Base-by-base conservation (phyloP, 352 stramenopile species). In the Phytophthora pini region DNA sequence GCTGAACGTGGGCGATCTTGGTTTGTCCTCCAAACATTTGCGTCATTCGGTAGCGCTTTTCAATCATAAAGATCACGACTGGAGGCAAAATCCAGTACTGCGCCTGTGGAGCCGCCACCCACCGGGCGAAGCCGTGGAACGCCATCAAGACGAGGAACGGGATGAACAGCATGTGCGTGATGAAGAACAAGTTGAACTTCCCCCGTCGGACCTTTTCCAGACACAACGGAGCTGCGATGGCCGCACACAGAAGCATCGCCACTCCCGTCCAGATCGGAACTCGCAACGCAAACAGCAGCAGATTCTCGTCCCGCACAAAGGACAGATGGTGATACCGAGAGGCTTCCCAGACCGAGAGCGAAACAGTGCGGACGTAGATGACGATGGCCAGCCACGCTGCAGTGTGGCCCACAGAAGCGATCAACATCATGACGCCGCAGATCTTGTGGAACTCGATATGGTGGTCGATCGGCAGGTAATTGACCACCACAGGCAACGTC, bases 381-480 rank as follows among this genome's bases (percentile, higher is more conserved):
- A 91, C 69, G 43, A 90, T 87, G 13, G 84, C 68, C 5, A 88
- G 31, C 79, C 81, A 89, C 13, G 76, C 77, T 2, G 54, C 58
- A 1, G 79, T 79, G 71, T 92, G 84, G 1, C 71, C 78, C 13
- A 91, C 43, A 2, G 77, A 79, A 7, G 84, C 80, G 9, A 90
- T 50, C 49, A 93, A 55, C 60, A 90, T 65, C n/a, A 93, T 77
- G n/a, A 86, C 58, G 17, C 84, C 84, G n/a, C 77, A 85, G 66
- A 93, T 76, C 67, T 89, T 90, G 70, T 89, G 82, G 47, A 91
- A 93, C 49, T 84, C 77, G 29, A 90, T 84, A 57, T 89, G 65
- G 32, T 84, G 61, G 56, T 91, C 84, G 31, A 93, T 65, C 4
- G 85, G 86, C 5, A 92, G 57, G 29, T 84, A 63, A 15, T 79